Evolutionary conservation across 495 filamentous ascomycete species (phyloP).

Genomic region (Sordaria brevicollis): DNA sequence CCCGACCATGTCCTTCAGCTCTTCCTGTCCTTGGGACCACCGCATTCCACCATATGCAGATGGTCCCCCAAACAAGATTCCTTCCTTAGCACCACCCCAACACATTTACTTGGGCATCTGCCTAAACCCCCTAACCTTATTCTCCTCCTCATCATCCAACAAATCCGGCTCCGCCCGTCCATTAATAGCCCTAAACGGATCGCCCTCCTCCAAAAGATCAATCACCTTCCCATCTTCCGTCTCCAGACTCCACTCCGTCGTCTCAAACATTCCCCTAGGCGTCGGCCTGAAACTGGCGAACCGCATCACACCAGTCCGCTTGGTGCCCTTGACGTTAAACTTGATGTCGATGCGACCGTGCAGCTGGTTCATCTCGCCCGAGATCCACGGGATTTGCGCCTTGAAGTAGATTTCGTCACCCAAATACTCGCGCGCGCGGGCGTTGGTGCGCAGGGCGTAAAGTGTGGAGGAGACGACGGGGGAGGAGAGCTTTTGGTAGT

Average conservation of each 20-base stretch:
- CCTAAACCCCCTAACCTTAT: slow-evolving; percentile 30
- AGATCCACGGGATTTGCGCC: slow-evolving; percentile 83
- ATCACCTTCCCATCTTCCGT: slow-evolving; percentile 53
- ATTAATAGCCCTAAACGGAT: slow-evolving; percentile 46
- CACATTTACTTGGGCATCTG: slow-evolving; percentile 25
- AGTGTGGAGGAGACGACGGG: slow-evolving; percentile 76
- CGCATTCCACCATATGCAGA: too few species aligned
- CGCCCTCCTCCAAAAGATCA: slow-evolving; percentile 54
- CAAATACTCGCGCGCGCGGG: slow-evolving; percentile 59
- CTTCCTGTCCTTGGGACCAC: too few species aligned
- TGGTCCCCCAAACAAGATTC: not conserved
- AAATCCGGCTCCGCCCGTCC: slow-evolving; percentile 2
- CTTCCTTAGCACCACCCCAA: slow-evolving; percentile 6
- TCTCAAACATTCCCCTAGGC: slow-evolving; percentile 64
- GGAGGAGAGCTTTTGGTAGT: slow-evolving; percentile 87
- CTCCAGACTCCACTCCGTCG: slow-evolving; percentile 67
- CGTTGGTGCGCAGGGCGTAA: slow-evolving; percentile 78
- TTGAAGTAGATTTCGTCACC: slow-evolving; percentile 93
- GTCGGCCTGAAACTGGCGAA: slow-evolving; percentile 68
- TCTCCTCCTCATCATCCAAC: slow-evolving; percentile 23
- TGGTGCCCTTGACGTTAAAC: slow-evolving; percentile 81
- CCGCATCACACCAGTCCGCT: slow-evolving; percentile 58
- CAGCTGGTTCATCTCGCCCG: slow-evolving; percentile 86
- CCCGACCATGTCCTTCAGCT: too few species aligned
- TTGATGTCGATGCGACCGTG: slow-evolving; percentile 81